A percentile compares a stretch with the other conserved stretches of the same genome.
These are phyloP conservation scores for Cladosporium sp. DNA, from an alignment of 2,329 filamentous ascomycete species.

Conservation along the genomic window DNA sequence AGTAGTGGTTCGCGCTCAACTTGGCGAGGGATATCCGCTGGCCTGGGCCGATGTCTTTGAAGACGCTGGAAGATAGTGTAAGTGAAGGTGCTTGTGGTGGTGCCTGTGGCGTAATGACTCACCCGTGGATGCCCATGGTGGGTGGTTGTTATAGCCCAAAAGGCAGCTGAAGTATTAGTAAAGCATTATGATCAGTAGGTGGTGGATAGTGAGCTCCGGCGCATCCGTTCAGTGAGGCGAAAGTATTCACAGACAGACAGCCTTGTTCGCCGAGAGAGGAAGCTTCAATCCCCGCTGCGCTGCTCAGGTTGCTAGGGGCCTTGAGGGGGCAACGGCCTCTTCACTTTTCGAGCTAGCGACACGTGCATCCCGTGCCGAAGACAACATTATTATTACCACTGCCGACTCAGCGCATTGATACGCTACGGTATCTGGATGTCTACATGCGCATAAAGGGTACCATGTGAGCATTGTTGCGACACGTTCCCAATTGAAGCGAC, in stretches of 20 bases:
- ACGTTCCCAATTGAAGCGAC: not conserved
- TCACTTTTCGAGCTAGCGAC: not conserved
- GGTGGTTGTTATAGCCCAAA: not conserved
- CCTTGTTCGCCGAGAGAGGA: not conserved
- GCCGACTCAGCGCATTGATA: not conserved
- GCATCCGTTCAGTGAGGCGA: not conserved
- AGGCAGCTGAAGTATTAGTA: not conserved
- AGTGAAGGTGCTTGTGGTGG: not conserved
- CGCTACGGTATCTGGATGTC: not conserved
- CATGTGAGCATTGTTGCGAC: not conserved
- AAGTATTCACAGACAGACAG: not conserved
- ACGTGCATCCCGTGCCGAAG: not conserved
- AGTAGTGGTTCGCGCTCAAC: conserved; percentile 75
- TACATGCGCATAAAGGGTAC: not conserved
- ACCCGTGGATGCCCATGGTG: conserved; percentile 34
- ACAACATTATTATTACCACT: not conserved
- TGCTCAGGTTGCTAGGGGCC: not conserved
- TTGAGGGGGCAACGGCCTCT: not conserved
- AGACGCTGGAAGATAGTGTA: conserved; percentile 57
- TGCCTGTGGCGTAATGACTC: not conserved
- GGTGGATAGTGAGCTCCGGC: not conserved
- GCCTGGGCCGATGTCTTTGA: conserved; percentile 82
- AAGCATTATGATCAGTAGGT: not conserved
- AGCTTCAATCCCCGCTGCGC: not conserved
- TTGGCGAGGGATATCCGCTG: conserved; percentile 78